These are phyloP conservation scores for Phytophthora fragariae DNA, from an alignment of 352 stramenopile species.

Conservation along the genomic window DNA sequence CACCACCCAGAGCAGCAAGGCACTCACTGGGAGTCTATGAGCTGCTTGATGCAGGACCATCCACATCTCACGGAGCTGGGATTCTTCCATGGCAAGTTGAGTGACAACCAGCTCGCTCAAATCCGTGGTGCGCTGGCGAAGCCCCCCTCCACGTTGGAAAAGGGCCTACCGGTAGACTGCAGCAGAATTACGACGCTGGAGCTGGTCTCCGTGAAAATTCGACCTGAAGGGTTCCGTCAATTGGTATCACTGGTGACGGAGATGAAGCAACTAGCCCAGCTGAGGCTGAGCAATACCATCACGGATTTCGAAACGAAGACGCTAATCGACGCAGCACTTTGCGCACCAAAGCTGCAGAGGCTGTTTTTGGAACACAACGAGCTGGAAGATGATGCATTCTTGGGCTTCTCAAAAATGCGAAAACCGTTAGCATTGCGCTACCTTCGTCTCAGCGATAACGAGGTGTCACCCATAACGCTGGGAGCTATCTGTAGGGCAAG, in stretches of 20 bases:
- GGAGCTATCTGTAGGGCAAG: slow-evolving; percentile 52
- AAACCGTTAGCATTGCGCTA: slow-evolving; percentile 45
- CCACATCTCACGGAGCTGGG: slow-evolving; percentile 53
- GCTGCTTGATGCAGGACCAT: slow-evolving; percentile 42
- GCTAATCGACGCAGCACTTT: slow-evolving; percentile 54
- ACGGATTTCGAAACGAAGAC: slow-evolving; percentile 63
- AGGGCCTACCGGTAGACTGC: slow-evolving; percentile 4
- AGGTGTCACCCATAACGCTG: slow-evolving; percentile 57
- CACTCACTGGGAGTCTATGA: slow-evolving; percentile 53
- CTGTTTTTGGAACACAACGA: slow-evolving; percentile 85
- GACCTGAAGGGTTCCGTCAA: slow-evolving; percentile 47
- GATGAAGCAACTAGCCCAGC: slow-evolving; percentile 43
- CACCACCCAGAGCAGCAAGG: slow-evolving; percentile 79
- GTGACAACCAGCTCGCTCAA: slow-evolving; percentile 49
- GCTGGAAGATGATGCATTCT: slow-evolving; percentile 73
- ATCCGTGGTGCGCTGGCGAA: slow-evolving; percentile 43
- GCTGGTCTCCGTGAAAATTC: slow-evolving; percentile 78
- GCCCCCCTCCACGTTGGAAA: slow-evolving; percentile 11
- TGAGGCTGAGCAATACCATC: slow-evolving; percentile 71
- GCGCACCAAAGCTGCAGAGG: slow-evolving; percentile 39
- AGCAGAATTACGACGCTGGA: slow-evolving; percentile 55
- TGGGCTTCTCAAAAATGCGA: slow-evolving; percentile 26
- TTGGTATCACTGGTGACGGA: slow-evolving; percentile 54
- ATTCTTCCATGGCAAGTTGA: slow-evolving; percentile 81
- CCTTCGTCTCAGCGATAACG: slow-evolving; percentile 71